Base-by-base conservation (phyloP, 2,329 filamentous ascomycete species). In the Hypoxylon sp. region DNA sequence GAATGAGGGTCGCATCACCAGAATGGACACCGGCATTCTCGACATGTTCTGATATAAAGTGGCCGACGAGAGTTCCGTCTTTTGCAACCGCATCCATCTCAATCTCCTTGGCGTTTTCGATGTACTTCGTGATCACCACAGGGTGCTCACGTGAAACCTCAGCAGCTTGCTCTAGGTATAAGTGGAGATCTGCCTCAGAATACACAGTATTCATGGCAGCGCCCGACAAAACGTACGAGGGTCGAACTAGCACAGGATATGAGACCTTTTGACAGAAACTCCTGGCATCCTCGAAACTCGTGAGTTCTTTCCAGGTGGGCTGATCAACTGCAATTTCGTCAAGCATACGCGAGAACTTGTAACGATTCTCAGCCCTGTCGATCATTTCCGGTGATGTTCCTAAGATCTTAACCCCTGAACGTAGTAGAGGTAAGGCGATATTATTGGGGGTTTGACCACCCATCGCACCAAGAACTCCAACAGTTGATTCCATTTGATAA, bases 181-280 rank as follows among this genome's bases (percentile, higher is more conserved):
- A 91, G 75, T 93, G 92, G 64, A 99, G 84, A 78, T 98, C 96
- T 78, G 95, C 92, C 83, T 97, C 90, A 0, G 95, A 98, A 84
- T 98, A 98, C 36, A 98, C 96, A 0, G 96, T 98, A 85, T 98
- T 99, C 96, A 99, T 99, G 17, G 96, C 96, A 51, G 96, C 96
- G 72, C 96, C 96, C 1, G 96, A 98, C 5, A 99, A 87, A 49
- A 99, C 96, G 76, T 99, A 99, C 0, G 96, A 98, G 2, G 96
- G 96, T 52, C 96, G 91, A 48, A 99, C 96, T 60, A 99, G 86
- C 56, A 98, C 96, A 2, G 96, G 96, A 80, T 98, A 99, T 10
- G 90, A 89, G 57, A 98, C 96, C 75, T 90, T 91, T 70, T 93
- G 85, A 79, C 95, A 98, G 85, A 99, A 99, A 1, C 86, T 85